Evolutionary conservation across 2,329 filamentous ascomycete species (phyloP).

Genomic region (Aspergillus phoenicis): DNA sequence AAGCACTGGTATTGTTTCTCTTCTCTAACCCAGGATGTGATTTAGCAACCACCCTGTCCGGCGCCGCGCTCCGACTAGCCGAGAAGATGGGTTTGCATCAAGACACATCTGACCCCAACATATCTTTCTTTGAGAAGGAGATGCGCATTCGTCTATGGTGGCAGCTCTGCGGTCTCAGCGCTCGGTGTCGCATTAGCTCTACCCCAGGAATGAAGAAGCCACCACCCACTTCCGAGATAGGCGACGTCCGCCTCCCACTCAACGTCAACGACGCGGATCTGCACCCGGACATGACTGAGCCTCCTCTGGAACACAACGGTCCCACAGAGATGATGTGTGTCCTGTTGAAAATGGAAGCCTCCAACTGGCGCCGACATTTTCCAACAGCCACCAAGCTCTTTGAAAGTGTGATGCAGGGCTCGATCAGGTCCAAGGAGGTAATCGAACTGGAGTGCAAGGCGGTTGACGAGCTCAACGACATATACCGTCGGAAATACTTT

Average conservation of each 20-base stretch:
- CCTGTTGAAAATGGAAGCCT: not conserved
- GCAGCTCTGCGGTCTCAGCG: conserved; percentile 67
- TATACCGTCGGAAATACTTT: not conserved
- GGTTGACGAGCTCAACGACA: not conserved
- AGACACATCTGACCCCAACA: conserved; percentile 55
- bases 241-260: conserved; percentile 21
- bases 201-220: not conserved
- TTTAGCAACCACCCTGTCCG: not conserved
- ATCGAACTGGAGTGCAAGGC: not conserved
- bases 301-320: conserved; percentile 30
- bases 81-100: conserved; percentile 67
- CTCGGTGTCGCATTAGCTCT: not conserved
- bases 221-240: not conserved
- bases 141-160: conserved; percentile 70
- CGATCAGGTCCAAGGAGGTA: not conserved
- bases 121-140: conserved; percentile 62
- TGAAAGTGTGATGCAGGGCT: not conserved
- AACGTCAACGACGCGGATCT: conserved; percentile 31
- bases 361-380: not conserved
- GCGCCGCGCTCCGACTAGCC: conserved; percentile 54
- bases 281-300: conserved; percentile 34
- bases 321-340: conserved; percentile 41
- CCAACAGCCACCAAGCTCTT: not conserved
- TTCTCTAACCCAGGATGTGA: conserved; percentile 43
- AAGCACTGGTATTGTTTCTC: conserved; percentile 57